Evolutionary conservation across 2,329 filamentous ascomycete genomes (phyloP).

Genomic region (Penicillium italicum): DNA sequence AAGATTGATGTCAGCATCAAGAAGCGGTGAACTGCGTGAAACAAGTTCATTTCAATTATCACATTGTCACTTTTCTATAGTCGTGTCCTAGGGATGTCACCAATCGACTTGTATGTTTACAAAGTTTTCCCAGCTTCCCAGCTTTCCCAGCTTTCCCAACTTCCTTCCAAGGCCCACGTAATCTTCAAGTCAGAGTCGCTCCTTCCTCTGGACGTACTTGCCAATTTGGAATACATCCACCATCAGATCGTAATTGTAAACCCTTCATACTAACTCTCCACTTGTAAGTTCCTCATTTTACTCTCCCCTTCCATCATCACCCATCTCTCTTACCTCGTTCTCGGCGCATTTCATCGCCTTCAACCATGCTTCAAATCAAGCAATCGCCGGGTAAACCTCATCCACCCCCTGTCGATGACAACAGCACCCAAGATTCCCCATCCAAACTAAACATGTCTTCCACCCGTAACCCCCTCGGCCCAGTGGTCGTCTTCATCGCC

Average conservation of each 20-base stretch:
- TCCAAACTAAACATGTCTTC: neutral
- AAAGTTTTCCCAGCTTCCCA: neutral
- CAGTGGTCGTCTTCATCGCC: slow-evolving; percentile 4
- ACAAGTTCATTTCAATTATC: slow-evolving; percentile 12
- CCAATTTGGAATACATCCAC: neutral
- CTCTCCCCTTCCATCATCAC: too few species aligned
- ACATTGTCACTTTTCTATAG: slow-evolving; percentile 19
- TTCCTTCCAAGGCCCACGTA: neutral
- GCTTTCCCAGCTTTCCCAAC: neutral
- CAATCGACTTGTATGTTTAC: slow-evolving; percentile 10
- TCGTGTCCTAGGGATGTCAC: slow-evolving; percentile 1
- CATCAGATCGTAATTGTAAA: neutral
- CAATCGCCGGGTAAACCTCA: neutral
- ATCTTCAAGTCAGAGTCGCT: neutral
- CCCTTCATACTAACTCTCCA: neutral
- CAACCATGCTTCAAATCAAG: neutral
- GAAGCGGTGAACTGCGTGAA: slow-evolving; percentile 43
- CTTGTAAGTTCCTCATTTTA: neutral
- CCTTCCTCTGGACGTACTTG: neutral
- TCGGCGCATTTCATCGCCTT: neutral
- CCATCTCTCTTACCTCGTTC: neutral
- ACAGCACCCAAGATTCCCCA: neutral
- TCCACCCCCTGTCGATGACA: neutral
- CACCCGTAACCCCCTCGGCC: neutral
- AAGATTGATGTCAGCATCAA: slow-evolving; percentile 79